Percentiles rank a stretch among this genome's conserved stretches.
Conservation (phyloP, 1,139 yeast species). For the Candida sanyaensis region DNA sequence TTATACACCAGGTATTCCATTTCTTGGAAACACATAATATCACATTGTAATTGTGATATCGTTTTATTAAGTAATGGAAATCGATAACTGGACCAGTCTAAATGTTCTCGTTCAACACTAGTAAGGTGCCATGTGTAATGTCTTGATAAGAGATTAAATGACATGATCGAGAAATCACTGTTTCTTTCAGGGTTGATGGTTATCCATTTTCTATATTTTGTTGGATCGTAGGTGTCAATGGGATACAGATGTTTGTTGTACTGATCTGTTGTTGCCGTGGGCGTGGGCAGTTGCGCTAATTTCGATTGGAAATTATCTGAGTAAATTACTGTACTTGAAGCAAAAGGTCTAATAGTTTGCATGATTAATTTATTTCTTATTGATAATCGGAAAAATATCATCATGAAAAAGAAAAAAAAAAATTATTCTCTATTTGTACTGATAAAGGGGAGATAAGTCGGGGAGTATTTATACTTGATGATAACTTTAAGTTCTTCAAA, state of each 20-base stretch:
- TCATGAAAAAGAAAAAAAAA: no score
- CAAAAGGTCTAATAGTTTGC: neutral
- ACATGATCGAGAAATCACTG: conserved; percentile 34
- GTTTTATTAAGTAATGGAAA: conserved; percentile 43
- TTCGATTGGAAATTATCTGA: neutral
- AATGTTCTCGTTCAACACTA: conserved; percentile 44
- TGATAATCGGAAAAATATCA: no score
- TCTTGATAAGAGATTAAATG: conserved; percentile 56
- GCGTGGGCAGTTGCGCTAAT: no score
- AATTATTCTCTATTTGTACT: no score
- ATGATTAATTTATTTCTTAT: neutral
- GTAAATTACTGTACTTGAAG: neutral
- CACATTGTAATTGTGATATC: conserved; percentile 44
- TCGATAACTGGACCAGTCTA: conserved; percentile 47
- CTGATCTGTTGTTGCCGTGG: neutral
- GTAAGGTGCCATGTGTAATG: conserved; percentile 60
- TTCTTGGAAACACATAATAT: conserved; percentile 64
- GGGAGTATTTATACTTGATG: no score
- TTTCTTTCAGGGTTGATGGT: conserved; percentile 5
- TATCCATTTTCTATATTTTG: conserved; percentile 25
- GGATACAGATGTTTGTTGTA: neutral
- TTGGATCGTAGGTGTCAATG: conserved; percentile 21
- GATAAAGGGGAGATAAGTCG: no score
- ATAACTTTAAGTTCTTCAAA: no score
- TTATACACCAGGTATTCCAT: conserved; percentile 52